Conservation (phyloP, 108 stramenopile genomes). For the Pseudonitzschia delicatissima region DNA sequence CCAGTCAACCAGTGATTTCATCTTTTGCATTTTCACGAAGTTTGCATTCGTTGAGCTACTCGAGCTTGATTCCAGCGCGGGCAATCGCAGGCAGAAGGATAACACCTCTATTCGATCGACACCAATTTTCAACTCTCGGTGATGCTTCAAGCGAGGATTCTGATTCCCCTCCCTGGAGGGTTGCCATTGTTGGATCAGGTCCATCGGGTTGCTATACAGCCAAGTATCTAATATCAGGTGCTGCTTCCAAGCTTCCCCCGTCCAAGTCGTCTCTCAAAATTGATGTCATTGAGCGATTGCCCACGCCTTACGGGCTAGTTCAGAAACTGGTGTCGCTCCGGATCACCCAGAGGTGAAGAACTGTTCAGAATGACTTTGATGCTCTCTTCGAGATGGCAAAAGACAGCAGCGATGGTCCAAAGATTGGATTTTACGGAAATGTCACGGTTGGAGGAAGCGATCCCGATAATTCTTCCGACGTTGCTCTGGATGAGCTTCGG, state of each 20-base stretch:
- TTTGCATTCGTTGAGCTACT: no score
- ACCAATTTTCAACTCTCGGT: no score
- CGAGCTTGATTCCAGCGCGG: no score
- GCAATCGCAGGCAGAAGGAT: no score
- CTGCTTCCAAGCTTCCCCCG: not conserved
- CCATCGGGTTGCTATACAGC: constrained; percentile 96
- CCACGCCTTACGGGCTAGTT: constrained; percentile 93
- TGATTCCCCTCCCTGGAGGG: constrained; percentile 14
- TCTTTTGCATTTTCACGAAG: no score
- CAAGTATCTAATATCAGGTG: constrained; percentile 81
- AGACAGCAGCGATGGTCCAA: not conserved
- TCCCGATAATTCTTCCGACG: constrained; percentile 17
- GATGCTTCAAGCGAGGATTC: not conserved
- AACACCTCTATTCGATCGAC: no score
- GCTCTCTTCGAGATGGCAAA: constrained; percentile 35
- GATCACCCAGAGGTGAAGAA: constrained; percentile 98
- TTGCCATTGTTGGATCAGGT: constrained; percentile 70
- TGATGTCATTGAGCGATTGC: constrained; percentile 87
- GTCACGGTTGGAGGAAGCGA: constrained; percentile 63
- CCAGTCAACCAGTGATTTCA: no score
- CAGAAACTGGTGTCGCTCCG: constrained; percentile 94
- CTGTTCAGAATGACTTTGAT: constrained; percentile 92
- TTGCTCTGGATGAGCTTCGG: constrained; percentile 63
- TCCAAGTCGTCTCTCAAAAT: constrained; percentile 31
- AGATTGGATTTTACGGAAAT: constrained; percentile 76